Percentiles rank a stretch among this genome's conserved stretches.
These are phyloP conservation scores for Vitis hybrid DNA, from an alignment of 177 flowering plant species.

Conservation along the genomic window DNA sequence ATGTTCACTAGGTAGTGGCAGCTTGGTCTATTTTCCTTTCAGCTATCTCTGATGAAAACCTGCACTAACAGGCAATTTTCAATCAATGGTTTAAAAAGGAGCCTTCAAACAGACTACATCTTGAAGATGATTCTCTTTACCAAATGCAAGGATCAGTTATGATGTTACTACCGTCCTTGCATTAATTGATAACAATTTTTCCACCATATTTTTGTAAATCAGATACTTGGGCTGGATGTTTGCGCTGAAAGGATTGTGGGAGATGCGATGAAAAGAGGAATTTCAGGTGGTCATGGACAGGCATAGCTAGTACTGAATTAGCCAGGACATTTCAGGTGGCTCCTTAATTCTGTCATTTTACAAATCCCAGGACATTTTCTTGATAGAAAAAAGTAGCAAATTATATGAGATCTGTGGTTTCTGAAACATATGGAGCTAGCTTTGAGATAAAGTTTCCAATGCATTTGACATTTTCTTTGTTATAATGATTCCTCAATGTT, in stretches of 20 bases:
- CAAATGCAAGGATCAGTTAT: too few species aligned
- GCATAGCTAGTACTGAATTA: constrained; percentile 38
- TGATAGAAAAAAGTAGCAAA: too few species aligned
- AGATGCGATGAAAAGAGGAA: constrained; percentile 63
- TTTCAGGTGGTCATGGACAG: constrained; percentile 71
- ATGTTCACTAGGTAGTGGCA: background rate
- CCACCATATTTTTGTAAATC: constrained; percentile 4
- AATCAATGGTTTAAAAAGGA: constrained; percentile 21
- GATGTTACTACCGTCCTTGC: too few species aligned
- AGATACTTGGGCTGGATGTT: constrained; percentile 64
- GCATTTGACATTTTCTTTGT: too few species aligned
- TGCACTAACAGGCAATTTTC: constrained; percentile 26
- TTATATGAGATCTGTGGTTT: background rate
- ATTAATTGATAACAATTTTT: background rate
- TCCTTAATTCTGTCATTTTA: too few species aligned
- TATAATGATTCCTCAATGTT: background rate
- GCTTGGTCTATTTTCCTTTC: background rate
- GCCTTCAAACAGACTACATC: constrained; percentile 32
- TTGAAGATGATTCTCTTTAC: constrained; percentile 24
- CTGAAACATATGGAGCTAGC: background rate
- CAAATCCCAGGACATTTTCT: too few species aligned
- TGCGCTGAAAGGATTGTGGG: constrained; percentile 64
- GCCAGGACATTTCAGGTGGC: background rate
- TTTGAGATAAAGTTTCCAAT: background rate
- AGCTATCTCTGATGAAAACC: background rate